Evolutionary conservation across 2,329 filamentous ascomycete genomes (phyloP), one percentile per base, ranked within the genome.

Genomic region (Venturia nashicola): DNA sequence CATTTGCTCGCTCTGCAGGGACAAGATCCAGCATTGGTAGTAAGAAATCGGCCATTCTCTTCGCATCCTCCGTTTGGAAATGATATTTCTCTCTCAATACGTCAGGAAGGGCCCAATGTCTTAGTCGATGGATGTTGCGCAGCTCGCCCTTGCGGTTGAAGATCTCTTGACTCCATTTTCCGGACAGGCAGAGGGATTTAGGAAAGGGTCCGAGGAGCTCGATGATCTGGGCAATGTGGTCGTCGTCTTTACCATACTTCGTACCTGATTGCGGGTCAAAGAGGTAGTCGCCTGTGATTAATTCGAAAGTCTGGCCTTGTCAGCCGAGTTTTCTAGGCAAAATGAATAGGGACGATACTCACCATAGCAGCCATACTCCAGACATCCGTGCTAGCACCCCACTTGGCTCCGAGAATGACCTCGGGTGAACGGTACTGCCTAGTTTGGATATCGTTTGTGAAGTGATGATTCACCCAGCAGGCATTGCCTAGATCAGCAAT

Each of bases 281-380:
- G 54, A 99, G 85, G 72, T 99, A 99, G 76, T 99, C 94, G 68
- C 94, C 94, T 1, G 94, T 99, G 69, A 99, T 97, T 55, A 99
- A 81, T 75, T 99, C 94, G 70, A 99, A 99, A 18, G 93, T 88
- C 93, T 97, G 72, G 9, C 14, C 27, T 46, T 55, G 59, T 65
- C 36, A 64, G 43, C 36, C n/a, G 36, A 9, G 8, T 3, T 23
- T 18, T 3, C n/a, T 14, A 27, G 54, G 4, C 23, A 5, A 14
- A n/a, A 61, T 61, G 57, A 5, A 48, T n/a, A 42, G 3, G 3
- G 39, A 16, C 9, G 27, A 34, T 23, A 72, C 85, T 71, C 82
- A 97, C 94, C 94, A 99, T 99, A 69, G 90, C 90, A 65, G 94
- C 92, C 94, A 99, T 99, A 77, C 93, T 97, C 94, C 94, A 99